A percentile compares a stretch with the other conserved stretches of the same genome.
Evolutionary conservation across 257 asterid genomes (phyloP).

Genomic region (Solanum peruvianum): DNA sequence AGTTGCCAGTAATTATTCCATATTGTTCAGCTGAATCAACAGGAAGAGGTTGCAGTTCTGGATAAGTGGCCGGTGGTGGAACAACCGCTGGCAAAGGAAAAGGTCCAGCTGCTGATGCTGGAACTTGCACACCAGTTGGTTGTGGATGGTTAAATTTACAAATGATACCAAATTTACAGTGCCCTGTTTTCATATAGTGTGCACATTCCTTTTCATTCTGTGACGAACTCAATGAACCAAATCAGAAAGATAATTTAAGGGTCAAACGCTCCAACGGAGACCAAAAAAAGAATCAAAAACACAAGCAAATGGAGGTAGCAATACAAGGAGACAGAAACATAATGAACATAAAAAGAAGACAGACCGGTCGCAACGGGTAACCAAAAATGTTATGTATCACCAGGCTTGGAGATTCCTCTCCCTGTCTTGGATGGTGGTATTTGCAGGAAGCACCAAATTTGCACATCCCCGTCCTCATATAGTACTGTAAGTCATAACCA

Average conservation of each 20-base stretch:
- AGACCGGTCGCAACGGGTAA: conserved; percentile 15
- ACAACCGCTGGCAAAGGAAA: conserved; percentile 18
- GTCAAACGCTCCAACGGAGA: background rate
- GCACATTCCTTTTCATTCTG: conserved; percentile 80
- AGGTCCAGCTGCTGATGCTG: conserved; percentile 18
- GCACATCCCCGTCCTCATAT: conserved; percentile 65
- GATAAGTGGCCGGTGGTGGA: conserved; percentile 1
- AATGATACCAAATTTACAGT: conserved; percentile 62
- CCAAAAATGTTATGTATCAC: conserved; percentile 13
- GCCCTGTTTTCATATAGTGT: conserved; percentile 55
- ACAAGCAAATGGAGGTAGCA: background rate
- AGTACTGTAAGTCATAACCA: conserved; percentile 44
- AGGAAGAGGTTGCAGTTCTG: conserved; percentile 21
- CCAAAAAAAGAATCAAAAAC: background rate
- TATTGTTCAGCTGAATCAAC: conserved; percentile 56
- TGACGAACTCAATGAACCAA: conserved; percentile 12
- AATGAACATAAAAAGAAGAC: background rate
- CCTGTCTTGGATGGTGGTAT: conserved; percentile 69
- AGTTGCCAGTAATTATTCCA: conserved; percentile 49
- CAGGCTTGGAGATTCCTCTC: conserved; percentile 40
- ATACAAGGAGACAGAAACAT: background rate
- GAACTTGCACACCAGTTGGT: conserved; percentile 32
- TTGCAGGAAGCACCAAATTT: conserved; percentile 74
- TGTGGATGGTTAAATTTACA: conserved; percentile 79
- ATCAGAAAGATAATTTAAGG: background rate